Evolutionary conservation across 2,329 filamentous ascomycete species (phyloP), one percentile per base, ranked within the genome.

Genomic region (Paecilomyces niveus): DNA sequence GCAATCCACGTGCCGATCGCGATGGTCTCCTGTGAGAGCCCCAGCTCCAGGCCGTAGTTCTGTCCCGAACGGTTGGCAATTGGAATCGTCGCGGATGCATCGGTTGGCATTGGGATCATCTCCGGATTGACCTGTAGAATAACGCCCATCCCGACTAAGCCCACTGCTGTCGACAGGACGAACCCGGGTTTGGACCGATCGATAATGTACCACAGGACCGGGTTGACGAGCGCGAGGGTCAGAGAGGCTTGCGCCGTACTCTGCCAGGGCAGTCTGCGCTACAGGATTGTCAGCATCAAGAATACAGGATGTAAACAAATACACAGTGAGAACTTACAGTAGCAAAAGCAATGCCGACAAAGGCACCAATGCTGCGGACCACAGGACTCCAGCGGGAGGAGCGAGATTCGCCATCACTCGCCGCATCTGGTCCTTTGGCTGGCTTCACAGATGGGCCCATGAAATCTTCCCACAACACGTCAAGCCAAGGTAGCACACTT

Each of bases 161-260:
- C 89, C 10, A 96, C 87, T 1, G 84, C 77, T 13, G 87, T 81
- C 0, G 90, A 92, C 57, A 97, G 83, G 33, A 94, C 77, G 65
- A 97, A 89, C 3, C 94, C 94, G 0, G 92, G 84, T 64, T 86
- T 87, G 53, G 91, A 94, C 55, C 93, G 89, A 75, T 99, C 94
- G 69, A 99, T 89, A 24, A 97, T 81, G 75, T 96, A 99, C 94
- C 94, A 99, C 18, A 99, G 79, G 9, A 94, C 89, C 1, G 94
- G 93, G 71, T 97, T 97, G 21, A 89, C 90, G 60, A 97, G 85
- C 22, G 92, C 90, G 54, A 99, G 85, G 0, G 92, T 94, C 26
- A 95, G 75, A 1, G 92, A 95, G 21, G 95, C 86, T 74, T 99
- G 94, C n/a, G 96, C 85, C 1, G 92, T 94, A 8, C 92, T 97